Percentiles rank a stretch among this genome's conserved stretches.
Conservation (phyloP, 2,329 filamentous ascomycete species). For the Nectriaceae sp. region DNA sequence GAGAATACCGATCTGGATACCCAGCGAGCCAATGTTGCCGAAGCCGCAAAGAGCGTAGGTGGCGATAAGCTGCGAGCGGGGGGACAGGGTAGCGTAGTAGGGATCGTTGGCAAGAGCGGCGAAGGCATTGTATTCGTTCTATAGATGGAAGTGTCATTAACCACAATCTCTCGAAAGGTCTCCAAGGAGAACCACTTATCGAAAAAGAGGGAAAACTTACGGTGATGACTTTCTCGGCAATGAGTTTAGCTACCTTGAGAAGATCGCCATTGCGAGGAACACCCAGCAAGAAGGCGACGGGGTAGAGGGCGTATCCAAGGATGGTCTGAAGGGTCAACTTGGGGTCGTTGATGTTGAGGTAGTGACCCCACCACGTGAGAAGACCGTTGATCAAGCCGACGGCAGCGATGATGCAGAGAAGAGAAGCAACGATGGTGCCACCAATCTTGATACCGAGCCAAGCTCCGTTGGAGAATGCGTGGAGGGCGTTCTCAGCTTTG, state of each 20-base stretch:
- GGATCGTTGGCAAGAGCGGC: slow-evolving; percentile 54
- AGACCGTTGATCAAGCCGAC: slow-evolving; percentile 75
- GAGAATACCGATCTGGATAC: slow-evolving; percentile 87
- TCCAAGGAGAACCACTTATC: neutral
- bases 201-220: slow-evolving; percentile 36
- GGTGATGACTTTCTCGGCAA: slow-evolving; percentile 82
- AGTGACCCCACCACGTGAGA: slow-evolving; percentile 81
- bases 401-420: slow-evolving; percentile 82
- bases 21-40: slow-evolving; percentile 84
- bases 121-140: slow-evolving; percentile 82
- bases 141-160: neutral
- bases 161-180: neutral
- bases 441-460: slow-evolving; percentile 87
- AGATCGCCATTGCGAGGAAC: slow-evolving; percentile 66
- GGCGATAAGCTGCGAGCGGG: slow-evolving; percentile 76
- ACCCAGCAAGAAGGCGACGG: slow-evolving; percentile 78
- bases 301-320: slow-evolving; percentile 76
- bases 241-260: slow-evolving; percentile 73
- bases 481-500: slow-evolving; percentile 75
- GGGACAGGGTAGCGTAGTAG: slow-evolving; percentile 59
- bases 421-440: slow-evolving; percentile 75
- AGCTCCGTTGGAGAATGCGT: slow-evolving; percentile 82
- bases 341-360: slow-evolving; percentile 71
- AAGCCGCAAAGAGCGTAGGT: slow-evolving; percentile 85
- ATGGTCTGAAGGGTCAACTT: slow-evolving; percentile 73